A percentile compares a stretch with the other conserved stretches of the same genome.
phyloP scores from a whole-genome alignment of 768 basidiomycete genomes.

The Basidioascus undulatus region DNA sequence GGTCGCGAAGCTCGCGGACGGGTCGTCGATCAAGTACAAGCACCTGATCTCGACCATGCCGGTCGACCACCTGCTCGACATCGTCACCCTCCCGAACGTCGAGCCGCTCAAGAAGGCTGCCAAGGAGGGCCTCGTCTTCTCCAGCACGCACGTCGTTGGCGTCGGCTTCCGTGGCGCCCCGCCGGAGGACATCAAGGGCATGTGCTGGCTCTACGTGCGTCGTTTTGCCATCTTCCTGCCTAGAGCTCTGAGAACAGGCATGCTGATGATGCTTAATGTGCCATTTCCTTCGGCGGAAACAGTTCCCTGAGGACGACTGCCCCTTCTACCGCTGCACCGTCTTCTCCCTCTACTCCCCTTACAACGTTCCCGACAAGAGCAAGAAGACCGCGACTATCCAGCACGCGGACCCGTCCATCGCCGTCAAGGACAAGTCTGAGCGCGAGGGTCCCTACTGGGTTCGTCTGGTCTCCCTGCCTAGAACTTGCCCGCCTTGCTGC shows the following conservation, averaged over 20 bases:
- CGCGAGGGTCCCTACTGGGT: constrained; percentile 14
- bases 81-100: constrained; percentile 8
- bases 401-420: constrained; percentile 16
- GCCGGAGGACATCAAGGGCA: constrained; percentile 20
- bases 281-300: too few species aligned
- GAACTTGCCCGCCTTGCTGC: too few species aligned
- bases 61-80: constrained; percentile 16
- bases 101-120: constrained; percentile 7
- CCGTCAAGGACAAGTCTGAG: constrained; percentile 9
- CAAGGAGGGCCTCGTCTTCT: constrained; percentile 16
- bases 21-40: constrained; percentile 16
- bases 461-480: background rate
- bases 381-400: constrained; percentile 17
- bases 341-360: constrained; percentile 22
- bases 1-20: constrained; percentile 16
- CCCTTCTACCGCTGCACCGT: constrained; percentile 23
- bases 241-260: background rate
- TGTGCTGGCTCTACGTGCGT: constrained; percentile 11
- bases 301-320: constrained; percentile 20
- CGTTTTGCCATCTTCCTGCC: background rate
- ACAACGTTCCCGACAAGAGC: constrained; percentile 18
- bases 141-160: constrained; percentile 20
- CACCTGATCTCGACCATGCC: constrained; percentile 18
- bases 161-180: constrained; percentile 19
- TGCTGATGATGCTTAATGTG: too few species aligned